phyloP scores from a whole-genome alignment of 306 rosid genomes.

The Fragaria vesca region DNA sequence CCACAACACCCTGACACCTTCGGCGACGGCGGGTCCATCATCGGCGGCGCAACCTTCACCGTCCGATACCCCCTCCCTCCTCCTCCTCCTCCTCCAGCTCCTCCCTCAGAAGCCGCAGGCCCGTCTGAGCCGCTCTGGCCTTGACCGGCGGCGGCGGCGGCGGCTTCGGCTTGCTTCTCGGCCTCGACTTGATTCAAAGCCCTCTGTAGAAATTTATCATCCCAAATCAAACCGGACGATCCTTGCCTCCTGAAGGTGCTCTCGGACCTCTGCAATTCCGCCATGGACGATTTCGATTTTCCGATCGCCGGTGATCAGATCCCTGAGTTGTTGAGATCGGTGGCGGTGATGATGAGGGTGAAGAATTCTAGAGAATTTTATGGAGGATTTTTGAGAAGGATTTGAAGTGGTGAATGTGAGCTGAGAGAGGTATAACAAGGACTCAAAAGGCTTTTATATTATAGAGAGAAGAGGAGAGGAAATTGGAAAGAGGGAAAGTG shows the following conservation, averaged over 20 bases:
- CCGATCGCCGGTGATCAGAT: not conserved
- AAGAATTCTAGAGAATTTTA: constrained; percentile 5
- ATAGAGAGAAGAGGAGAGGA: not conserved
- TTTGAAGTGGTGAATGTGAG: not conserved
- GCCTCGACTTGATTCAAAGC: constrained; percentile 29
- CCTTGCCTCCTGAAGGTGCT: constrained; percentile 80
- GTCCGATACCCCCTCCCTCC: not conserved
- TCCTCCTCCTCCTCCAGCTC: not conserved
- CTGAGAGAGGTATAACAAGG: constrained; percentile 1
- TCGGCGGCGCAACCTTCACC: constrained; percentile 25
- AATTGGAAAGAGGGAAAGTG: not conserved
- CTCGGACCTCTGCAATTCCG: constrained; percentile 55
- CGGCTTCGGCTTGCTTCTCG: constrained; percentile 15
- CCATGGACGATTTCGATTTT: constrained; percentile 23
- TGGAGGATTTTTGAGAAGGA: not conserved
- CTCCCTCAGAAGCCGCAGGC: not conserved
- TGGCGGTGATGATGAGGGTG: not conserved
- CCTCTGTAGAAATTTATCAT: constrained; percentile 43
- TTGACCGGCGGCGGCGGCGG: not conserved
- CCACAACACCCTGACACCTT: constrained; percentile 61
- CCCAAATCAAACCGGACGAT: constrained; percentile 74
- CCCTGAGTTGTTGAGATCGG: not conserved
- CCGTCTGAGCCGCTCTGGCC: not conserved
- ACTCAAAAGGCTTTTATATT: not conserved
- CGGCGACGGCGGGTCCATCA: constrained; percentile 75